Percentiles rank a stretch among this genome's conserved stretches.
These are phyloP conservation scores for Posidonia oceanica DNA, from an alignment of 116 monocot species.

Conservation along the genomic window DNA sequence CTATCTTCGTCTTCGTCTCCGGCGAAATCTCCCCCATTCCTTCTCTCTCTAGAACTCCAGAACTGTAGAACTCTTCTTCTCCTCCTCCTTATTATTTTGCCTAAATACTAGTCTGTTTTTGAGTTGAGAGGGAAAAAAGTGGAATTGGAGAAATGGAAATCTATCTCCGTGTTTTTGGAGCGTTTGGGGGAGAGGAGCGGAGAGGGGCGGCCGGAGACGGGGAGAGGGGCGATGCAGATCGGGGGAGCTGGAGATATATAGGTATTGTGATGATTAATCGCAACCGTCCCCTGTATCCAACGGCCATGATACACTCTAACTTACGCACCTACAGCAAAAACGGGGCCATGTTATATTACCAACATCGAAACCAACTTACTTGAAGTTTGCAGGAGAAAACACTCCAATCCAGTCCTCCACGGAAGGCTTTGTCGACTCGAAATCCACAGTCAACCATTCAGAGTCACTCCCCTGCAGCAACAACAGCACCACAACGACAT, in stretches of 20 bases:
- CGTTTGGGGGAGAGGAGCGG: too few species aligned
- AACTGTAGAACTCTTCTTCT: neutral
- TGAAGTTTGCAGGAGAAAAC: slow-evolving; percentile 82
- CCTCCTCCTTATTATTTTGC: too few species aligned
- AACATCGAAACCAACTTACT: slow-evolving; percentile 20
- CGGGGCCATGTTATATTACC: too few species aligned
- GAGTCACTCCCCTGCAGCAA: slow-evolving; percentile 44
- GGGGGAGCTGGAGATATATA: too few species aligned
- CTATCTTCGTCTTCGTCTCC: slow-evolving; percentile 14
- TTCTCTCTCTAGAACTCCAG: neutral
- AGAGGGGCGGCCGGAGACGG: too few species aligned
- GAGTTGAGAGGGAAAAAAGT: neutral
- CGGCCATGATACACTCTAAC: too few species aligned
- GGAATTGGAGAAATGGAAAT: neutral
- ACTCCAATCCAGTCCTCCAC: slow-evolving; percentile 81
- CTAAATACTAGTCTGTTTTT: neutral
- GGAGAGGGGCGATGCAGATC: too few species aligned
- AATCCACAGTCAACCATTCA: slow-evolving; percentile 48
- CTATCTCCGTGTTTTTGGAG: too few species aligned
- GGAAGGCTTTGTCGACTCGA: slow-evolving; percentile 25
- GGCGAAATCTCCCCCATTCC: neutral
- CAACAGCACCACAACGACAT: neutral
- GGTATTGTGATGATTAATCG: too few species aligned
- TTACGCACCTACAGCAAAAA: too few species aligned
- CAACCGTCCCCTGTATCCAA: too few species aligned